Evolutionary conservation across 1,284 basidiomycete species (phyloP).

Genomic region (Caloboletus firmus): DNA sequence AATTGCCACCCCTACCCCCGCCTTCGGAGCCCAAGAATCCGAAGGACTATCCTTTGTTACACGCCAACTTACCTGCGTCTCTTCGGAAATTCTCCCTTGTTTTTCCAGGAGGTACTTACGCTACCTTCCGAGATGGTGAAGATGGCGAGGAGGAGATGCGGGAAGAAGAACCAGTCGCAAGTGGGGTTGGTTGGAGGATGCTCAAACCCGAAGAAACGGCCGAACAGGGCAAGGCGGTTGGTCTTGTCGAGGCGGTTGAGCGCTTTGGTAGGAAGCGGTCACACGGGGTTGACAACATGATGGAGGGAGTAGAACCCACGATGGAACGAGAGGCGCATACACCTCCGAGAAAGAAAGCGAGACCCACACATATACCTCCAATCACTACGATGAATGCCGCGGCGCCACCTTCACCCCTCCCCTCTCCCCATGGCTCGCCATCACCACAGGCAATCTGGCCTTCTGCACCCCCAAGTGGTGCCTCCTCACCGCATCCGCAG

Average conservation of each 20-base stretch:
- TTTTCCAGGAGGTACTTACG: conserved; percentile 75
- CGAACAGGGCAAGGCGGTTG: conserved; percentile 54
- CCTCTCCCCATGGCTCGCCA: conserved; percentile 79
- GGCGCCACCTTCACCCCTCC: conserved; percentile 77
- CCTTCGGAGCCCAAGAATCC: conserved; percentile 72
- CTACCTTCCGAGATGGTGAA: conserved; percentile 71
- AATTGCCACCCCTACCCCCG: conserved; percentile 64
- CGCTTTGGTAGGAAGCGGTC: conserved; percentile 78
- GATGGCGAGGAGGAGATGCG: conserved; percentile 63
- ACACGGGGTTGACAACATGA: conserved; percentile 65
- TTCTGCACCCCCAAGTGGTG: conserved; percentile 71
- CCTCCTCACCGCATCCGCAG: conserved; percentile 65
- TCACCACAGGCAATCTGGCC: conserved; percentile 72
- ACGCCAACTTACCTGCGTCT: conserved; percentile 66
- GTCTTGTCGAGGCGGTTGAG: conserved; percentile 74
- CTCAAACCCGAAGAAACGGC: conserved; percentile 59
- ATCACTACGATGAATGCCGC: conserved; percentile 63
- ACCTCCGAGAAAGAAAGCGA: conserved; percentile 75
- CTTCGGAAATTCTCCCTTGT: conserved; percentile 71
- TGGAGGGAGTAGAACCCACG: conserved; percentile 73
- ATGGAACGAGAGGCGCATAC: conserved; percentile 47
- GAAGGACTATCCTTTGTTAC: conserved; percentile 72
- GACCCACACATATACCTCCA: conserved; percentile 55
- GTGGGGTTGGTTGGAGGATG: conserved; percentile 74
- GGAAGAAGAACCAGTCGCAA: conserved; percentile 64